phyloP scores from a whole-genome alignment of 179 eudicot species.

The Amaranthus tricolor region DNA sequence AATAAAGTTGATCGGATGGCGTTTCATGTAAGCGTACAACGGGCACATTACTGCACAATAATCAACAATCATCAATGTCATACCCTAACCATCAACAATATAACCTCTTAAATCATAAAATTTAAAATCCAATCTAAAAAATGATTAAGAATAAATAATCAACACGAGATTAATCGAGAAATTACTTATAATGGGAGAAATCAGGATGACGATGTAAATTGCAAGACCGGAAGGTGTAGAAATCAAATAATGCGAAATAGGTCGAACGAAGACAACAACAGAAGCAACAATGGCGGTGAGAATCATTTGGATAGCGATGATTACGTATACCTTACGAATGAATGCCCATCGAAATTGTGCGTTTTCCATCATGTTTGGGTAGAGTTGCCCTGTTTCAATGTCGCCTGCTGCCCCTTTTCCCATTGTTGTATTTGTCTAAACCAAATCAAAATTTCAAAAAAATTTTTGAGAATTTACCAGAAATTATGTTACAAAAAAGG shows the following conservation, averaged over 20 bases:
- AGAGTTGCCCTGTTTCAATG: constrained; percentile 31
- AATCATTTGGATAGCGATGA: constrained; percentile 46
- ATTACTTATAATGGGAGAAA: constrained; percentile 44
- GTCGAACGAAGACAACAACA: constrained; percentile 28
- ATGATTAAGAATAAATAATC: neutral
- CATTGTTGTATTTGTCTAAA: no score
- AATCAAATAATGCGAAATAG: constrained; percentile 30
- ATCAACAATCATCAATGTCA: no score
- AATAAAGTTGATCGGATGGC: constrained; percentile 53
- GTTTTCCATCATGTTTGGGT: constrained; percentile 49
- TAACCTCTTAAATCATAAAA: no score
- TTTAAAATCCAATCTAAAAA: neutral
- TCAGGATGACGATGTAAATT: constrained; percentile 30
- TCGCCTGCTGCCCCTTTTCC: constrained; percentile 11
- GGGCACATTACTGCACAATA: constrained; percentile 38
- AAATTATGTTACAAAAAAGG: no score
- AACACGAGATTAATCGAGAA: neutral
- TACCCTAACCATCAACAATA: no score
- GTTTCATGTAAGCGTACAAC: constrained; percentile 35
- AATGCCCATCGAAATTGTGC: constrained; percentile 53
- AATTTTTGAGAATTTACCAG: no score
- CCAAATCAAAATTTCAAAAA: no score
- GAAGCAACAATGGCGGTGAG: constrained; percentile 41
- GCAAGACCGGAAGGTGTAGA: constrained; percentile 28
- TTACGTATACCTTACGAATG: constrained; percentile 52